Base-by-base conservation (phyloP, 2,329 filamentous ascomycete species). In the Rutstroemia sp. region DNA sequence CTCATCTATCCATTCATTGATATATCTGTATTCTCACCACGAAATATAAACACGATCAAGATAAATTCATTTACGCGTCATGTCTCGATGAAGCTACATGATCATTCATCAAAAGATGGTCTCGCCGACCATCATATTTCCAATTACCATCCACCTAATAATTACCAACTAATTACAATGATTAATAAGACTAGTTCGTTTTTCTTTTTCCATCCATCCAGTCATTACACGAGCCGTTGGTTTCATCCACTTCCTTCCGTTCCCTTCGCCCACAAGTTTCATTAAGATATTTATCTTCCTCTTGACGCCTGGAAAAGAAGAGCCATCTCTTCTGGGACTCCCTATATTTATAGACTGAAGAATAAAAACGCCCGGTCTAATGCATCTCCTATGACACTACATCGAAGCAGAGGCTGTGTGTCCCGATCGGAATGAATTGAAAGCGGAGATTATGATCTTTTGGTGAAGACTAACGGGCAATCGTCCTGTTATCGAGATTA, bases 391-490 rank as follows among this genome's bases (percentile, higher is more conserved):
- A 41, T 54, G 27, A 48, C 44, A 41, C 25, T 27, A 34, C 12
- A 16, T 14, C 8, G 21, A 38, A 52, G 5, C 17, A 25, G 23
- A 16, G 10, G 17, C 37, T 12, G 9, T 34, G 30, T 34, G 9
- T 34, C 9, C 30, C 30, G 30, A 9, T 34, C 30, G 1, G 9
- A 34, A 34, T 14, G 30, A 34, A 14, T n/a, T n/a, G 34, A 10
- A 47, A 21, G 23, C 14, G 39, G 16, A 17, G 2, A 23, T 42
- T 14, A 57, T 41, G 44, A 16, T 57, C 44, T 53, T n/a, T 57
- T 53, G 14, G 55, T 57, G 12, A 57, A 57, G 12, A 46, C 39
- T 30, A 57, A 57, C 42, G 55, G 55, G n/a, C 55, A 57, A 37
- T 57, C 55, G 41, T 57, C 55, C 55, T 57, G n/a, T 51, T 17